Percentiles rank a stretch among this genome's conserved stretches.
These are phyloP conservation scores for Neonectria sp. DNA, from an alignment of 2,329 filamentous ascomycete species.

Conservation along the genomic window DNA sequence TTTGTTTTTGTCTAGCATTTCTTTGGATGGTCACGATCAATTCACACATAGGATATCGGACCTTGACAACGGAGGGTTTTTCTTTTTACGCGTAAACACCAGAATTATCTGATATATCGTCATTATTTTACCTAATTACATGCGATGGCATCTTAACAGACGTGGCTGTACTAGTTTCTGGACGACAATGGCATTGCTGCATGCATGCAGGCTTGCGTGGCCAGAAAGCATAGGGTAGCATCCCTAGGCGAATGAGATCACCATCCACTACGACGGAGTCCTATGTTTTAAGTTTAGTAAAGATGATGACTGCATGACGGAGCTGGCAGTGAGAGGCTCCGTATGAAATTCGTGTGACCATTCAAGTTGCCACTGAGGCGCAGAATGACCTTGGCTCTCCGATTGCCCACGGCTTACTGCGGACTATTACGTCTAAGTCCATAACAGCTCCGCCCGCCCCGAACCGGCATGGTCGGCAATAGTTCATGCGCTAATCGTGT, in stretches of 20 bases:
- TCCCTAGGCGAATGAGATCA: background rate
- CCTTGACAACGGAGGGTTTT: background rate
- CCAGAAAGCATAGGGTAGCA: background rate
- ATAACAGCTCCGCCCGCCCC: background rate
- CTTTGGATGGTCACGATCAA: background rate
- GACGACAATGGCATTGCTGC: background rate
- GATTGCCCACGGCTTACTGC: constrained; percentile 15
- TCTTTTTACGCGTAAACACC: background rate
- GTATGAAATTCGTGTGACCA: background rate
- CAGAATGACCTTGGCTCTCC: constrained; percentile 13
- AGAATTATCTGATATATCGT: background rate
- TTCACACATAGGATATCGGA: background rate
- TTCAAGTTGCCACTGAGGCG: constrained; percentile 3
- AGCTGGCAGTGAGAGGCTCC: background rate
- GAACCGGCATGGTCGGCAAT: too few relatives aligned
- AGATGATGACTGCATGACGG: background rate
- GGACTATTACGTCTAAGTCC: background rate
- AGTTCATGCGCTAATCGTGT: background rate
- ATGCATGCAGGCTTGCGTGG: background rate
- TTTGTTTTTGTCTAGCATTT: constrained; percentile 3
- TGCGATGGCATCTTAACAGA: too few relatives aligned
- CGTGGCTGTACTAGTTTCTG: background rate
- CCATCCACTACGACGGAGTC: background rate
- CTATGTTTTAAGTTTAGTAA: background rate
- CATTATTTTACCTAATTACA: background rate